These are phyloP conservation scores for Microbotryum saponariae DNA, from an alignment of 1,284 basidiomycete genomes.

Conservation along the genomic window DNA sequence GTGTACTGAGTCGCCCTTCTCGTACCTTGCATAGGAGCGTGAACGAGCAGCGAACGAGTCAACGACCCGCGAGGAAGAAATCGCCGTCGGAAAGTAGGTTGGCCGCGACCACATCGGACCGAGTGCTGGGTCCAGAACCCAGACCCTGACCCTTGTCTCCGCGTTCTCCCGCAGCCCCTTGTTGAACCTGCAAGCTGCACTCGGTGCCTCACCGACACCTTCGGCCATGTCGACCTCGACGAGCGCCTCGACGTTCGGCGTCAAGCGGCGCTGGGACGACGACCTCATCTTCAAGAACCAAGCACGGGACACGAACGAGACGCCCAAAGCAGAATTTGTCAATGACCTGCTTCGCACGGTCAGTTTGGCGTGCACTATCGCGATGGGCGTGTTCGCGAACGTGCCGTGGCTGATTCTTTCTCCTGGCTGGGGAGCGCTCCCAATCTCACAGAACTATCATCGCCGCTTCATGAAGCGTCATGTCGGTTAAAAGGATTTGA, in stretches of 20 bases:
- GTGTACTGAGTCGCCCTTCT: background rate
- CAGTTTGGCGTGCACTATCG: conserved; percentile 38
- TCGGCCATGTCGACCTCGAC: conserved; percentile 61
- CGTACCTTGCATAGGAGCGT: conserved; percentile 49
- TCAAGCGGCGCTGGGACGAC: conserved; percentile 82
- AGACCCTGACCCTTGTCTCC: background rate
- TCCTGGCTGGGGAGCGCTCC: background rate
- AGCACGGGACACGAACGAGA: conserved; percentile 59
- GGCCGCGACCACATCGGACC: too few relatives aligned
- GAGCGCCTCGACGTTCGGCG: conserved; percentile 54
- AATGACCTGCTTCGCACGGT: conserved; percentile 86
- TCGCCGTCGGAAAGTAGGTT: conserved; percentile 54
- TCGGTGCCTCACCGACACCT: conserved; percentile 58
- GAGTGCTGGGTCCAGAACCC: too few relatives aligned
- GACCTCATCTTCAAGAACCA: conserved; percentile 97
- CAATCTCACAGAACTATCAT: conserved; percentile 9
- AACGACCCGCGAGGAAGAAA: conserved; percentile 63
- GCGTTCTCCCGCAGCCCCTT: conserved; percentile 55
- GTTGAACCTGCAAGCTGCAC: conserved; percentile 76
- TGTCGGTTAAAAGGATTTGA: conserved; percentile 2
- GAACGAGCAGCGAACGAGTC: conserved; percentile 56
- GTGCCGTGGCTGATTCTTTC: conserved; percentile 33
- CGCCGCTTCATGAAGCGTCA: conserved; percentile 17
- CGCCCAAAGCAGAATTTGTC: conserved; percentile 65
- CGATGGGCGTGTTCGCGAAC: background rate